These are phyloP conservation scores for Acanthamoeba rhysodes DNA, from an alignment of 208 protist genomes.

Conservation along the genomic window DNA sequence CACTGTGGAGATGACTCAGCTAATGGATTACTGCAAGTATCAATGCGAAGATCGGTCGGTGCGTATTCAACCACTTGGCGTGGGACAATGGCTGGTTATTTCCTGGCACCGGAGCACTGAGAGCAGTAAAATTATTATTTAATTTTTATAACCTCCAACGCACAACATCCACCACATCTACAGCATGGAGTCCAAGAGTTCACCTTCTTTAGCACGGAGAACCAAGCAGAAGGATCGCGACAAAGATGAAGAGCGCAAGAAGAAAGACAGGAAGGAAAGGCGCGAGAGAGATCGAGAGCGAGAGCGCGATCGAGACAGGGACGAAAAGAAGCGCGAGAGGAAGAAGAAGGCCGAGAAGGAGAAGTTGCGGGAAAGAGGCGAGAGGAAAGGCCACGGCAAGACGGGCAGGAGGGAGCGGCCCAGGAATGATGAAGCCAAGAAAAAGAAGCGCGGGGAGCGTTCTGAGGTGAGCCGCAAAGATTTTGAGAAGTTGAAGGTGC, in stretches of 20 bases:
- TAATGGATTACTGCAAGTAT: too few species aligned
- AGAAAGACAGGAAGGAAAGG: constrained; percentile 49
- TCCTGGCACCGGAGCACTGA: too few species aligned
- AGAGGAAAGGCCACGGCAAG: constrained; percentile 1
- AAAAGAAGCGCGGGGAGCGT: background rate
- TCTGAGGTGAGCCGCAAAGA: constrained; percentile 80
- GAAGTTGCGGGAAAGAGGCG: background rate
- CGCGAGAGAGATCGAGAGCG: constrained; percentile 35
- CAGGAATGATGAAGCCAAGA: background rate
- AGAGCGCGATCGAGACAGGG: background rate
- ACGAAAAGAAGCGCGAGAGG: constrained; percentile 11
- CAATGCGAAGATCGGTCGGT: too few species aligned
- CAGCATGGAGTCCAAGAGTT: constrained; percentile 19
- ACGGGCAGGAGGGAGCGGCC: background rate
- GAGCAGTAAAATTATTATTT: too few species aligned
- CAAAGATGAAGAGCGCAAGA: background rate
- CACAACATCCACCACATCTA: background rate
- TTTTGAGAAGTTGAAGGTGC: constrained; percentile 93
- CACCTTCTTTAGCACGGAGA: constrained; percentile 14
- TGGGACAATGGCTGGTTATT: too few species aligned
- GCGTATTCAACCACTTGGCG: too few species aligned
- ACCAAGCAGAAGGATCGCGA: constrained; percentile 25
- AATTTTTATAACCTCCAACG: background rate
- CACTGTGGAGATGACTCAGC: too few species aligned
- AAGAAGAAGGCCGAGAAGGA: constrained; percentile 15